A percentile compares a stretch with the other conserved stretches of the same genome.
These are phyloP conservation scores for Magnolia officinalis DNA, from an alignment of 164 flowering plant species.

Conservation along the genomic window DNA sequence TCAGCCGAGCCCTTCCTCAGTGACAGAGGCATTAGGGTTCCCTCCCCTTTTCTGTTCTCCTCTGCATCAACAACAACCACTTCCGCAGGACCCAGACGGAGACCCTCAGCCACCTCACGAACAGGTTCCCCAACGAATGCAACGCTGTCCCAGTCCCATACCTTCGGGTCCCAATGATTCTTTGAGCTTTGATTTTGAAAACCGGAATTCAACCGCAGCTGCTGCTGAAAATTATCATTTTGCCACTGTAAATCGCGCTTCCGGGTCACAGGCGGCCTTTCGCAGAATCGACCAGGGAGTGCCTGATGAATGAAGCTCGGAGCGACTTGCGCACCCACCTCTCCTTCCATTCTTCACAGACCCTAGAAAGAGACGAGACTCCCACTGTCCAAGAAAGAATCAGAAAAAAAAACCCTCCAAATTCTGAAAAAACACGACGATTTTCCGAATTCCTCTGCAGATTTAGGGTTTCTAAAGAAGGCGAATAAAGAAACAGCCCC, in stretches of 20 bases:
- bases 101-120: conserved; percentile 21
- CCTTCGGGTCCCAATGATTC: conserved; percentile 60
- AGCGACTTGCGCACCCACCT: conserved; percentile 62
- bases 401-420: background rate
- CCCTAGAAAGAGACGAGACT: background rate
- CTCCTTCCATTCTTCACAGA: conserved; percentile 45
- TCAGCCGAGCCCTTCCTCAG: conserved; percentile 8
- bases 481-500: background rate
- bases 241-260: conserved; percentile 63
- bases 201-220: conserved; percentile 19
- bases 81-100: conserved; percentile 16
- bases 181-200: conserved; percentile 13
- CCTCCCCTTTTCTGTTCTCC: conserved; percentile 21
- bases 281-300: conserved; percentile 41
- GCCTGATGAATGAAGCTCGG: conserved; percentile 53
- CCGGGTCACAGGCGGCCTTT: conserved; percentile 37
- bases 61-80: conserved; percentile 6
- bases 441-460: background rate
- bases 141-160: conserved; percentile 81
- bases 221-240: conserved; percentile 19
- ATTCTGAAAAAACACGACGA: background rate
- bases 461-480: background rate
- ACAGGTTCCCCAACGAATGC: conserved; percentile 51
- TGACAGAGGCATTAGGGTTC: conserved; percentile 2
- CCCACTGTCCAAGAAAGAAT: too few species aligned